Evolutionary conservation across 495 filamentous ascomycete species (phyloP).

Genomic region (Penicillium arizonense): DNA sequence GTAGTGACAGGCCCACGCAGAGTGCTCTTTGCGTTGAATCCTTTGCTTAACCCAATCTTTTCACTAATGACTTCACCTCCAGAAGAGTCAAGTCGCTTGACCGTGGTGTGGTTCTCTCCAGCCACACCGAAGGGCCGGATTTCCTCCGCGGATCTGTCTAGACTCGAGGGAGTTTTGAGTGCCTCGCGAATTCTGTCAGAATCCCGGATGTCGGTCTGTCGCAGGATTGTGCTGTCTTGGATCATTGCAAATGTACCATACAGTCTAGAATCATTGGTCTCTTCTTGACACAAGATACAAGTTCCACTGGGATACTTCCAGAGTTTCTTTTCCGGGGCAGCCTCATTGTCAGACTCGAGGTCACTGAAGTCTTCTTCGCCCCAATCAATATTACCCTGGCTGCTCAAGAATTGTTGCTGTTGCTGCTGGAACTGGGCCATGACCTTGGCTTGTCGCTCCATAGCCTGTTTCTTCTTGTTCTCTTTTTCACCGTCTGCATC

Average conservation of each 20-base stretch:
- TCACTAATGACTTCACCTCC: slow-evolving; percentile 70
- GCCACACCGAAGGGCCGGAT: slow-evolving; percentile 89
- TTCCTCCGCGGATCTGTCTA: slow-evolving; percentile 78
- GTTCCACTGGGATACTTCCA: slow-evolving; percentile 95
- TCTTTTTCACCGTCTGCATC: slow-evolving; percentile 71
- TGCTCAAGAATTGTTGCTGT: slow-evolving; percentile 88
- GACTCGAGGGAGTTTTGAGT: slow-evolving; percentile 67
- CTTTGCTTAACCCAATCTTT: slow-evolving; percentile 81
- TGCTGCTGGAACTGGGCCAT: slow-evolving; percentile 98
- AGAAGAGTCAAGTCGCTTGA: slow-evolving; percentile 71
- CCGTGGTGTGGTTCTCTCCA: slow-evolving; percentile 72
- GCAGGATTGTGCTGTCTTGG: slow-evolving; percentile 80
- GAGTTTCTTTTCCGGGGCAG: slow-evolving; percentile 61
- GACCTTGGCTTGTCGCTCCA: slow-evolving; percentile 84
- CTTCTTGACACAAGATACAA: slow-evolving; percentile 95
- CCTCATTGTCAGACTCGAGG: slow-evolving; percentile 55
- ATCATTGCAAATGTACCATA: slow-evolving; percentile 92
- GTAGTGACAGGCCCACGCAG: slow-evolving; percentile 80
- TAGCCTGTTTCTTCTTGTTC: slow-evolving; percentile 81
- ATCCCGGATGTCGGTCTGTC: slow-evolving; percentile 80
- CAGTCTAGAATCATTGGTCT: slow-evolving; percentile 82
- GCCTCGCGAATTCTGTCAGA: slow-evolving; percentile 83
- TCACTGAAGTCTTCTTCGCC: slow-evolving; percentile 75
- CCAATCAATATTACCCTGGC: slow-evolving; percentile 82
- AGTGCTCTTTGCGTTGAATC: slow-evolving; percentile 69